A percentile compares a stretch with the other conserved stretches of the same genome.
phyloP scores from a whole-genome alignment of 768 basidiomycete species.

The Mycena indigotica region DNA sequence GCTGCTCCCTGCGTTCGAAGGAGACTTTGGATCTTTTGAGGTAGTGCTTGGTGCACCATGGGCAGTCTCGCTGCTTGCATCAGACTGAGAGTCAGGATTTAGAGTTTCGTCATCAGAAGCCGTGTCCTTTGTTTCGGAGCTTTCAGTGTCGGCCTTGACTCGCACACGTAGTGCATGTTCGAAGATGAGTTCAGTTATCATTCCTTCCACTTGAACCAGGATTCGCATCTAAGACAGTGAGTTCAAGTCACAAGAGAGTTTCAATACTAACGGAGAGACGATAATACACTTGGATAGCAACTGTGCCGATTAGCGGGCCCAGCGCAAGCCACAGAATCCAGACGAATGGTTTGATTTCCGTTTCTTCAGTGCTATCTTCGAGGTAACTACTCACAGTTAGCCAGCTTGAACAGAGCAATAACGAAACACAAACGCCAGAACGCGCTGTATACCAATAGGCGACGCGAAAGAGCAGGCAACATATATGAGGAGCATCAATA shows the following conservation, averaged over 20 bases:
- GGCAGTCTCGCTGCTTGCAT: constrained; percentile 19
- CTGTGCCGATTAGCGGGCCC: constrained; percentile 36
- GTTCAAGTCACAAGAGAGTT: neutral
- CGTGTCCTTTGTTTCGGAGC: constrained; percentile 6
- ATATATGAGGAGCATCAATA: constrained; percentile 13
- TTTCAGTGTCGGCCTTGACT: constrained; percentile 41
- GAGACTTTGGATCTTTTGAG: constrained; percentile 17
- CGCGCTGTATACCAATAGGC: constrained; percentile 20
- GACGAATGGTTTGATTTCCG: constrained; percentile 49
- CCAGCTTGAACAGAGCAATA: constrained; percentile 4
- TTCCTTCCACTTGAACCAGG: constrained; percentile 27
- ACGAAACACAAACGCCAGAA: constrained; percentile 11
- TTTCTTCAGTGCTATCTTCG: constrained; percentile 42
- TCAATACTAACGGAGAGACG: constrained; percentile 22
- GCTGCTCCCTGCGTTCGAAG: constrained; percentile 30
- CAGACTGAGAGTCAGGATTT: constrained; percentile 18
- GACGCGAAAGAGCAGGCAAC: constrained; percentile 17
- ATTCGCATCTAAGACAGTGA: constrained; percentile 13
- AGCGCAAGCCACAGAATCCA: constrained; percentile 47
- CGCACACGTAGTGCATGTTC: constrained; percentile 48
- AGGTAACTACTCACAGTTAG: constrained; percentile 34
- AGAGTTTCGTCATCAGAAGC: constrained; percentile 8
- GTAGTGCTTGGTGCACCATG: constrained; percentile 13
- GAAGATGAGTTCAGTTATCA: constrained; percentile 29
- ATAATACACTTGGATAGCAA: constrained; percentile 45